Evolutionary conservation across 2,329 filamentous ascomycete genomes (phyloP).

Genomic region (Diaporthe citri): DNA sequence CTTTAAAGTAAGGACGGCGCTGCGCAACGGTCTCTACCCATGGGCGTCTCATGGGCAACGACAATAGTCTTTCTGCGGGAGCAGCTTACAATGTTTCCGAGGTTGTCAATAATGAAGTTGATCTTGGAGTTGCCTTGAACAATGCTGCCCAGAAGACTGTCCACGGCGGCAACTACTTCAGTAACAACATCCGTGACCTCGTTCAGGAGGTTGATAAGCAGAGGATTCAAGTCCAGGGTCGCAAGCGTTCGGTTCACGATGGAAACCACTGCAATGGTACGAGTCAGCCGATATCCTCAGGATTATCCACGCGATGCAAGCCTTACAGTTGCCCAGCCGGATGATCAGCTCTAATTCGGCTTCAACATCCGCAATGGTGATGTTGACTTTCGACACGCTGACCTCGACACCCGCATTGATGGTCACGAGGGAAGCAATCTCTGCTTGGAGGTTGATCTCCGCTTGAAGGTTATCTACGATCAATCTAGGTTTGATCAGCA

Average conservation of each 20-base stretch:
- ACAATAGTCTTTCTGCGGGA: not conserved
- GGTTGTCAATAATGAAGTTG: constrained; percentile 70
- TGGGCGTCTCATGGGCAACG: too few species aligned
- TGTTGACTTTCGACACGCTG: constrained; percentile 65
- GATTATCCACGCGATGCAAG: too few species aligned
- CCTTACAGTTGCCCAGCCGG: constrained; percentile 62
- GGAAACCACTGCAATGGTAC: constrained; percentile 58
- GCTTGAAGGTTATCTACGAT: constrained; percentile 70
- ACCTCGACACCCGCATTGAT: constrained; percentile 67
- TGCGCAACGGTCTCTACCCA: not conserved
- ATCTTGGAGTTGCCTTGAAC: constrained; percentile 67
- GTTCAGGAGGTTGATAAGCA: constrained; percentile 68
- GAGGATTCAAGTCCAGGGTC: constrained; percentile 70
- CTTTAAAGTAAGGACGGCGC: not conserved
- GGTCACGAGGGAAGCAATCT: constrained; percentile 69
- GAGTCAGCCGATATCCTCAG: not conserved
- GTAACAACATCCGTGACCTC: constrained; percentile 65
- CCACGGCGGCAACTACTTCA: constrained; percentile 67
- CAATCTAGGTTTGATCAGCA: constrained; percentile 47
- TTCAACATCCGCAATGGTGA: constrained; percentile 71
- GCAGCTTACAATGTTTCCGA: constrained; percentile 66
- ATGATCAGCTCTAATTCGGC: constrained; percentile 71
- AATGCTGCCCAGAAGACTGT: constrained; percentile 70
- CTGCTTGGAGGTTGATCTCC: constrained; percentile 71
- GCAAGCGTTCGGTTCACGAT: constrained; percentile 72